Conservation (phyloP, 2,329 filamentous ascomycete genomes). For the Aureobasidium sp. region DNA sequence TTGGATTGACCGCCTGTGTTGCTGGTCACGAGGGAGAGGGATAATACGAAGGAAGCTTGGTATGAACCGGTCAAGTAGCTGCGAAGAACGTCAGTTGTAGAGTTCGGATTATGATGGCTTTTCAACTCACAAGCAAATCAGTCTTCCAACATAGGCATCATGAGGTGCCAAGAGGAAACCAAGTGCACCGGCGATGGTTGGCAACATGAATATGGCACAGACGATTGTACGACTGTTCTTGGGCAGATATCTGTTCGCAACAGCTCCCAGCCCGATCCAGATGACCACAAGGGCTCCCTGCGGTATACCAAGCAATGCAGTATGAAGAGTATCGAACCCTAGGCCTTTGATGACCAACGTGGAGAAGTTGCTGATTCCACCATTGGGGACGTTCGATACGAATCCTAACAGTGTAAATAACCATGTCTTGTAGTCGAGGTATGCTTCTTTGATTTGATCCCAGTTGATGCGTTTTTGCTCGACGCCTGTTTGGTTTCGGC, state of each 20-base stretch:
- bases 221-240: conserved; percentile 36
- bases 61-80: conserved; percentile 45
- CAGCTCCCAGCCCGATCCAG: conserved; percentile 44
- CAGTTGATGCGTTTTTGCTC: conserved; percentile 52
- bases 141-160: conserved; percentile 44
- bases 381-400: conserved; percentile 49
- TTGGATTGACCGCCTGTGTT: conserved; percentile 43
- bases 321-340: conserved; percentile 48
- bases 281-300: conserved; percentile 45
- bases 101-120: not conserved
- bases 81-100: not conserved
- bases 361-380: conserved; percentile 53
- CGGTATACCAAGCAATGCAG: conserved; percentile 49
- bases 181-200: conserved; percentile 52
- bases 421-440: conserved; percentile 53
- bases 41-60: conserved; percentile 48
- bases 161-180: conserved; percentile 49
- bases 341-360: conserved; percentile 54
- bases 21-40: conserved; percentile 44
- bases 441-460: conserved; percentile 50
- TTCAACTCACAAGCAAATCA: conserved; percentile 44
- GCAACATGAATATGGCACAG: conserved; percentile 49
- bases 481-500: conserved; percentile 49
- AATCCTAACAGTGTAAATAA: conserved; percentile 49
- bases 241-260: conserved; percentile 38